Base-by-base conservation (phyloP, 805 yeast species). In the Saturnispora zaruensis region DNA sequence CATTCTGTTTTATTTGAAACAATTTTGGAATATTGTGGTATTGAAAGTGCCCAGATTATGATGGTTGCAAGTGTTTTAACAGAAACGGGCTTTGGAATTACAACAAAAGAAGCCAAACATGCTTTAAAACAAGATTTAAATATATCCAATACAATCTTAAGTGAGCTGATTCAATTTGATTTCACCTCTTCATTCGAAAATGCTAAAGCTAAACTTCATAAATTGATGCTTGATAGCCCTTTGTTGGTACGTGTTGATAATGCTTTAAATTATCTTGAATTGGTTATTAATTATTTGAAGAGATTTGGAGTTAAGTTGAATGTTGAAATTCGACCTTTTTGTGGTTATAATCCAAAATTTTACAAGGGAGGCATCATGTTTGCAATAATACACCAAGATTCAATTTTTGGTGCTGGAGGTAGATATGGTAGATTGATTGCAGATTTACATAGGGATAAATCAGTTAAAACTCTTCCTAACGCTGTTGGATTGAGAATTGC, bases 401-500 rank as follows among this genome's bases (percentile, higher is more conserved):
- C 69, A 5, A 72, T 83, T 30, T 70, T 93, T 38, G 93, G 93
- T 14, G 91, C 93, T 0, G 99, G 99, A 42, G 99, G 99, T 2
- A 72, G 99, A 49, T 93, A 89, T 61, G 98, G 91, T 59, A 70
- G 73, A 20, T 71, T 93, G 55, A 77, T 89, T 13, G 70, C 78
- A 3, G 73, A 81, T 16, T 74, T 88, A 52, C 77, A 91, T 0
- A 80, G 86, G 55, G 63, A 66, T 42, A 67, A 65, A 45, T 53
- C 63, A 9, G 55, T 63, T 1, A 50, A 55, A 5, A 52, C 59
- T 4, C 57, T 75, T 45, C 72, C 76, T 20, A 73, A 74, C 48
- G 96, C 89, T 1, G 97, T 90, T 41, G 98, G 99, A 0, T 84
- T 93, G 60, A 83, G 87, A 53, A 65, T 93, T 50, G 87, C 93